Evolutionary conservation across 352 stramenopile species (phyloP), one percentile per base, ranked within the genome.

Genomic region (Aphanomyces euteiches): DNA sequence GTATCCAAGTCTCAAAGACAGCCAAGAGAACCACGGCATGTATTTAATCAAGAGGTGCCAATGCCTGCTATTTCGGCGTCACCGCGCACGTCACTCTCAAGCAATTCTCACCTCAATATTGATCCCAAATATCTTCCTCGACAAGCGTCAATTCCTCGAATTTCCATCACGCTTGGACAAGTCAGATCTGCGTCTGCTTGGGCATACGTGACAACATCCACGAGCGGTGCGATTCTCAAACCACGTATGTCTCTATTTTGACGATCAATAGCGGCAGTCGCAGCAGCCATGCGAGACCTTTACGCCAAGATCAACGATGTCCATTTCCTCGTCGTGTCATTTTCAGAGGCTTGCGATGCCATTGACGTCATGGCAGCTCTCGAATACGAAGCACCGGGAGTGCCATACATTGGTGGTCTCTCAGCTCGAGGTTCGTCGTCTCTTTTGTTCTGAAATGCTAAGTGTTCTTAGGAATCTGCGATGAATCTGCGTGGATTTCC

Each of bases 401-500:
- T 95, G 7, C 85, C 87, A 2, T 95, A 91, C 67, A 92, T 95
- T 56, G 87, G 87, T 21, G 87, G 87, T 15, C 93, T 86, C 21
- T 92, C 93, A 36, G 87, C 85, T 7, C 83, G 87, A 47, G 53
- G 56, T 45, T 54, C 58, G 39, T 15, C 43, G 28, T 34, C 13
- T 7, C 28, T 19, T 17, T 34, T 15, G 10, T 54, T 53, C 13
- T 12, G 12, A 28, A 54, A 19, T 65, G 10, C 7, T 10, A 37
- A 45, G 7, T 21, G 12, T 21, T 54, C n/a, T 6, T 54, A 54
- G 87, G 85, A 4, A 92, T 93, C 76, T 95, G 87, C 71, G 86
- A 95, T 47, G 85, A 95, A 65, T 90, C 91, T 57, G 87, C 87
- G 36, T 95, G 87, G 87, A 84, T 95, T 4, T 92, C 87, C 7